phyloP scores from a whole-genome alignment of 306 rosid genomes.

The Erythrophleum fordii region DNA sequence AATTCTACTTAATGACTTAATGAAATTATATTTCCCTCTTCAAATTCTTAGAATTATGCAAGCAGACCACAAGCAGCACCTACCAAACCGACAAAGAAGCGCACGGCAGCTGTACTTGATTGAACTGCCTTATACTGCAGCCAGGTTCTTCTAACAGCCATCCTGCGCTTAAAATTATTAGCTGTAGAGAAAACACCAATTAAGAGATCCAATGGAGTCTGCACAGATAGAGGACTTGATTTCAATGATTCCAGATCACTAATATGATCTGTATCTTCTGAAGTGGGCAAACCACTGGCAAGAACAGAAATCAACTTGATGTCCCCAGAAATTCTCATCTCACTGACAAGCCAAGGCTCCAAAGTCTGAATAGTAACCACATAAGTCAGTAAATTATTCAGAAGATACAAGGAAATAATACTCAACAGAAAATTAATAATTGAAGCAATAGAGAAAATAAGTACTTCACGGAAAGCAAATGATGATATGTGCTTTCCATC shows the following conservation, averaged over 20 bases:
- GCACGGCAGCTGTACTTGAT: slow-evolving; percentile 74
- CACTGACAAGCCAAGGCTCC: slow-evolving; percentile 98
- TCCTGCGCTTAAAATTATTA: slow-evolving; percentile 91
- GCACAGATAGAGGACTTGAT: slow-evolving; percentile 60
- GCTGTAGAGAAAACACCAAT: slow-evolving; percentile 97
- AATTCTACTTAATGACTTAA: slow-evolving; percentile 21
- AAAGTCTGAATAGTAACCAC: slow-evolving; percentile 69
- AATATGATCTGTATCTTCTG: slow-evolving; percentile 92
- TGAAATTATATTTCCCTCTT: neutral
- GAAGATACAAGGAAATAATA: slow-evolving; percentile 28
- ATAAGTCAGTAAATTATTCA: slow-evolving; percentile 37
- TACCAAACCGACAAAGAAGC: slow-evolving; percentile 98
- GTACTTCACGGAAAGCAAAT: slow-evolving; percentile 92
- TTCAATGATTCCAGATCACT: slow-evolving; percentile 73
- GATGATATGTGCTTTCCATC: slow-evolving; percentile 97
- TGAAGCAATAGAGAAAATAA: slow-evolving; percentile 19
- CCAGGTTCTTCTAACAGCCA: slow-evolving; percentile 99
- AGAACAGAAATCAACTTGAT: slow-evolving; percentile 78
- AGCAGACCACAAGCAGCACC: slow-evolving; percentile 45
- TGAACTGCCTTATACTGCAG: slow-evolving; percentile 85
- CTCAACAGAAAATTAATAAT: neutral
- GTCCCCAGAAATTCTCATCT: slow-evolving; percentile 81
- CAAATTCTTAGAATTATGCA: slow-evolving; percentile 12
- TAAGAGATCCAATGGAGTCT: slow-evolving; percentile 67
- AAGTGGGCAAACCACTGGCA: slow-evolving; percentile 93